phyloP scores from a whole-genome alignment of 2,329 filamentous ascomycete genomes.

The Fusarium xyrophilum region DNA sequence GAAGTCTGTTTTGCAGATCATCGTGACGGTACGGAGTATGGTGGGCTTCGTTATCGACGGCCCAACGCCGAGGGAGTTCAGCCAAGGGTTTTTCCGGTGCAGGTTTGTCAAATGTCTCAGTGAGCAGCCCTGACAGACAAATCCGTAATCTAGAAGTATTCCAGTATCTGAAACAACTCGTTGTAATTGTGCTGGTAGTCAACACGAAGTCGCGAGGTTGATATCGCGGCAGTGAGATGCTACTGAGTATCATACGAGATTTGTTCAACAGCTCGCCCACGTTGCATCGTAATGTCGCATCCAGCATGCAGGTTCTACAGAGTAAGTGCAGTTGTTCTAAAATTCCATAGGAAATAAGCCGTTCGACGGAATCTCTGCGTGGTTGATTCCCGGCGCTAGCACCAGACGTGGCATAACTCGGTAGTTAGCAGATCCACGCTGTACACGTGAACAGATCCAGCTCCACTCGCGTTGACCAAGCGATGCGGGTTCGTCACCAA shows the following conservation, averaged over 20 bases:
- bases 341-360: not conserved
- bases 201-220: not conserved
- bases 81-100: not conserved
- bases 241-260: not conserved
- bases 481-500: not conserved
- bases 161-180: not conserved
- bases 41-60: not conserved
- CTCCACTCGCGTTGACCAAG: not conserved
- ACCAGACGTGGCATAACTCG: not conserved
- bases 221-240: not conserved
- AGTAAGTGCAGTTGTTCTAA: not conserved
- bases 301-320: constrained; percentile 4
- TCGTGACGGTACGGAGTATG: not conserved
- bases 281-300: not conserved
- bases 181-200: fast-evolving
- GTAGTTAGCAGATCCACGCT: not conserved
- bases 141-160: not conserved
- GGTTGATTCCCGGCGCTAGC: not conserved
- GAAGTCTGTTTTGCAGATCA: constrained; percentile 5
- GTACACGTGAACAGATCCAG: not conserved
- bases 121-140: not conserved
- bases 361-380: not conserved
- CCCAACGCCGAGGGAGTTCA: not conserved
- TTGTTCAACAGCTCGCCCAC: not conserved
- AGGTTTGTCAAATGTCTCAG: constrained; percentile 9